Evolutionary conservation across 202 grass and related monocot species (phyloP).

Genomic region (Elaeis oleifera): DNA sequence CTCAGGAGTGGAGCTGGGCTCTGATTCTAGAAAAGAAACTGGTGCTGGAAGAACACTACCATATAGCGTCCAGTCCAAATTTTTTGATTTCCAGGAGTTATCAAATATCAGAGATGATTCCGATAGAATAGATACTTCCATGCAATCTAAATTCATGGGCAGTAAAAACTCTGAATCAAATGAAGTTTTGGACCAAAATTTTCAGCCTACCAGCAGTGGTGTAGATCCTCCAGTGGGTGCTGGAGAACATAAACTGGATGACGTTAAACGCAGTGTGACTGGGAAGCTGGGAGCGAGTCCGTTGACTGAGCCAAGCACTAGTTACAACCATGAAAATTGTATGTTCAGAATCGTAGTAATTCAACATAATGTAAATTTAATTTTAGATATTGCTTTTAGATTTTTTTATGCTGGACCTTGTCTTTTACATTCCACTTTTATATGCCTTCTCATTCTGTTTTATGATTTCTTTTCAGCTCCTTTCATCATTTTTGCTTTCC

Average conservation of each 20-base stretch:
- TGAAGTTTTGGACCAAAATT: constrained; percentile 46
- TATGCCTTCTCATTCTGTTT: too few species aligned
- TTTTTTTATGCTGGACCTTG: not conserved
- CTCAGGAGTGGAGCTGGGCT: constrained; percentile 46
- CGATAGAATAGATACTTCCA: constrained; percentile 22
- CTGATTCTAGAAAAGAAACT: constrained; percentile 72
- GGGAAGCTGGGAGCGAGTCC: constrained; percentile 31
- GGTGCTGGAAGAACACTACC: constrained; percentile 39
- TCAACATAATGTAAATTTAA: constrained; percentile 11
- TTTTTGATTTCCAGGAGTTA: constrained; percentile 45
- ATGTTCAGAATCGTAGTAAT: constrained; percentile 30
- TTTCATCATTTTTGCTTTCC: too few species aligned
- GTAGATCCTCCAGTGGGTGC: constrained; percentile 35
- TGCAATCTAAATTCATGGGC: constrained; percentile 14
- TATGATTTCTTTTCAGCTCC: too few species aligned
- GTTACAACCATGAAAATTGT: constrained; percentile 60
- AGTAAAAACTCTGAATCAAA: constrained; percentile 38
- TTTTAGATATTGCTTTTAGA: constrained; percentile 13
- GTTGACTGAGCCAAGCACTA: constrained; percentile 42
- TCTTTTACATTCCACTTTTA: too few species aligned
- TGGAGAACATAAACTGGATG: constrained; percentile 45
- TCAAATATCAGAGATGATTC: constrained; percentile 38
- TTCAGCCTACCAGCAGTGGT: constrained; percentile 51
- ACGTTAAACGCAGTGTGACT: constrained; percentile 24
- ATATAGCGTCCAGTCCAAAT: constrained; percentile 56